phyloP scores from a whole-genome alignment of 805 yeast genomes.

The Ogataea nakhonphanomensis region DNA sequence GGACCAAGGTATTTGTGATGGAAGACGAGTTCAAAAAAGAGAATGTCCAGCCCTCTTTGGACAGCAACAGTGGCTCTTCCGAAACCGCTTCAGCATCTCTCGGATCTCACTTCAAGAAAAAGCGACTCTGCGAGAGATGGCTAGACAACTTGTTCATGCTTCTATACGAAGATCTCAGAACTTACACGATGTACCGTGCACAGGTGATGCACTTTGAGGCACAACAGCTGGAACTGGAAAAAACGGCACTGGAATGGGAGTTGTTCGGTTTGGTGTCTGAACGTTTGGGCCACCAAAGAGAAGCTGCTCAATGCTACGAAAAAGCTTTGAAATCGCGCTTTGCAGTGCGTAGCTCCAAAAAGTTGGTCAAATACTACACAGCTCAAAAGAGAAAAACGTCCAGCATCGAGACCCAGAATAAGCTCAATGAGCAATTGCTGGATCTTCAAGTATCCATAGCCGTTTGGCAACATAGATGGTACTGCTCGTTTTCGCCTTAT shows the following conservation, averaged over 20 bases:
- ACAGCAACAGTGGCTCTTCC: slow-evolving; percentile 6
- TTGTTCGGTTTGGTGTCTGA: slow-evolving; percentile 80
- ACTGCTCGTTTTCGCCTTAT: slow-evolving; percentile 79
- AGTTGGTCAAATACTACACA: slow-evolving; percentile 63
- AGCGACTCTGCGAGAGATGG: slow-evolving; percentile 72
- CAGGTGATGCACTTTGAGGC: slow-evolving; percentile 86
- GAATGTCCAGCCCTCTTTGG: slow-evolving; percentile 13
- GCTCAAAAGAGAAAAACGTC: slow-evolving; percentile 40
- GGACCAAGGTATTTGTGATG: slow-evolving; percentile 68
- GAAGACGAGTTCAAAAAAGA: slow-evolving; percentile 54
- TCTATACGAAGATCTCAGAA: slow-evolving; percentile 67
- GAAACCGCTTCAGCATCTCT: slow-evolving; percentile 7
- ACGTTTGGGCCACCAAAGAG: slow-evolving; percentile 80
- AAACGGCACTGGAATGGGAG: slow-evolving; percentile 89
- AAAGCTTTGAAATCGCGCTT: slow-evolving; percentile 71
- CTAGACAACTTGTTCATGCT: slow-evolving; percentile 67
- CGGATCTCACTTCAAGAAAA: slow-evolving; percentile 49
- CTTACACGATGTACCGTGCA: slow-evolving; percentile 91
- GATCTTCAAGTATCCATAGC: slow-evolving; percentile 69
- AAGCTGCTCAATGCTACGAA: slow-evolving; percentile 81
- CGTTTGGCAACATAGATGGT: slow-evolving; percentile 99
- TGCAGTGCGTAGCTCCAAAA: slow-evolving; percentile 74
- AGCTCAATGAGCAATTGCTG: slow-evolving; percentile 55
- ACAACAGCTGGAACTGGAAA: slow-evolving; percentile 75
- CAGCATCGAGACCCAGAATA: slow-evolving; percentile 32